A percentile compares a stretch with the other conserved stretches of the same genome.
phyloP scores from a whole-genome alignment of 2,329 filamentous ascomycete genomes.

The Fusarium sp. region DNA sequence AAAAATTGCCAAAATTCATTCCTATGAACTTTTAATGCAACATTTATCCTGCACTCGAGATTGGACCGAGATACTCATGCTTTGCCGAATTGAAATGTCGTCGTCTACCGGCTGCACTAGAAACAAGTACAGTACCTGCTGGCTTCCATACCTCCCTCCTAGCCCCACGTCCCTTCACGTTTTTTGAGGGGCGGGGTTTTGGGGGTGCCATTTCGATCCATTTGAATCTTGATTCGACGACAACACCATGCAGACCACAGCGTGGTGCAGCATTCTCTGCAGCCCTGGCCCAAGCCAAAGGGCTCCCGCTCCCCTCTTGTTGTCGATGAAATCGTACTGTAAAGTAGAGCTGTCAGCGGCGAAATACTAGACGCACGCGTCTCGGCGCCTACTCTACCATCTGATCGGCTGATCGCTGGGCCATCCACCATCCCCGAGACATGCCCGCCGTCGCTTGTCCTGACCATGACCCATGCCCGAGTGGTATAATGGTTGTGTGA shows the following conservation, averaged over 20 bases:
- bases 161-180: conserved; percentile 40
- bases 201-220: conserved; percentile 37
- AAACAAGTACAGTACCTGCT: background rate
- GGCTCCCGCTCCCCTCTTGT: conserved; percentile 4
- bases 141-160: conserved; percentile 1
- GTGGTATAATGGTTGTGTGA: conserved; percentile 8
- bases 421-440: conserved; percentile 35
- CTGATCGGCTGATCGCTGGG: conserved; percentile 33
- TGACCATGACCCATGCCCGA: conserved; percentile 11
- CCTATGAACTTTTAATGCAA: background rate
- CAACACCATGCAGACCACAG: conserved; percentile 28
- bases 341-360: background rate
- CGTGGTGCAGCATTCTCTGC: conserved; percentile 33
- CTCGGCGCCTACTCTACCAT: conserved; percentile 22
- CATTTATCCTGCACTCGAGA: background rate
- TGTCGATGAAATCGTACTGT: conserved; percentile 5
- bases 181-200: conserved; percentile 36
- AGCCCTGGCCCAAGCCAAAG: conserved; percentile 19
- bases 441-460: conserved; percentile 31
- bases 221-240: conserved; percentile 46
- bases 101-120: background rate
- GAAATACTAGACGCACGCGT: conserved; percentile 8
- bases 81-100: conserved; percentile 26
- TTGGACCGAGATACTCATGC: background rate
- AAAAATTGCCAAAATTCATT: background rate